Percentiles rank a stretch among this genome's conserved stretches.
phyloP scores from a whole-genome alignment of 1,284 basidiomycete species.

The Ustilago trichophora region DNA sequence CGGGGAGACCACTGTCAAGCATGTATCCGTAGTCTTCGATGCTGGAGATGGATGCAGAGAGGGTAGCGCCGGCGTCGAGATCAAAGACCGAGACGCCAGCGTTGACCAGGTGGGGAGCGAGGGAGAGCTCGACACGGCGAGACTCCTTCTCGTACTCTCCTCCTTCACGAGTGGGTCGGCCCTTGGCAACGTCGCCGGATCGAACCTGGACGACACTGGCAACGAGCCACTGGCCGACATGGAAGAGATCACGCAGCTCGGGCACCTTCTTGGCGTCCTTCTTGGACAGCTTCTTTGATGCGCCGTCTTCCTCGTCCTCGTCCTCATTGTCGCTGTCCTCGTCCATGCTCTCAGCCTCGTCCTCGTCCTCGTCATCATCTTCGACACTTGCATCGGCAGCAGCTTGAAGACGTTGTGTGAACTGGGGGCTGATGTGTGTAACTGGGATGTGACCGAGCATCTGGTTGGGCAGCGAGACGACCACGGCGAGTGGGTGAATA shows the following conservation, averaged over 20 bases:
- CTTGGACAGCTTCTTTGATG: slow-evolving; percentile 9
- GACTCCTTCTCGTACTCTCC: slow-evolving; percentile 62
- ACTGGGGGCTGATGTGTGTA: slow-evolving; percentile 86
- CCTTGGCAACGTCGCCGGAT: slow-evolving; percentile 71
- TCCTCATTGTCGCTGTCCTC: slow-evolving; percentile 68
- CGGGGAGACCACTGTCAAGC: slow-evolving; percentile 77
- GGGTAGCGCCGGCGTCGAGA: slow-evolving; percentile 69
- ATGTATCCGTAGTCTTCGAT: slow-evolving; percentile 95
- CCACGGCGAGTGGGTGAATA: slow-evolving; percentile 86
- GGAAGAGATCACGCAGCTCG: slow-evolving; percentile 74
- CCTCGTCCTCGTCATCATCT: slow-evolving; percentile 71
- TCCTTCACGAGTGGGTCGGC: slow-evolving; percentile 71
- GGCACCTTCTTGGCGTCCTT: slow-evolving; percentile 40
- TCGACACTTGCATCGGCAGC: slow-evolving; percentile 66
- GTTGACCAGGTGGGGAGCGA: slow-evolving; percentile 87
- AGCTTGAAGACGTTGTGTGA: slow-evolving; percentile 74
- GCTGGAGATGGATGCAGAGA: slow-evolving; percentile 71
- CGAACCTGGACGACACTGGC: slow-evolving; percentile 78
- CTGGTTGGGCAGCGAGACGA: slow-evolving; percentile 93
- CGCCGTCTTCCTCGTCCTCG: slow-evolving; percentile 29
- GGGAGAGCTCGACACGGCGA: slow-evolving; percentile 79
- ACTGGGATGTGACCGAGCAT: slow-evolving; percentile 94
- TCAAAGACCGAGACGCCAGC: slow-evolving; percentile 81
- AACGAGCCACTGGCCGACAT: slow-evolving; percentile 84
- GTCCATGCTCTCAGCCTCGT: slow-evolving; percentile 34